Conservation (phyloP, 371 early-diverging fungal genomes). For the Lichtheimia hyalospora region DNA sequence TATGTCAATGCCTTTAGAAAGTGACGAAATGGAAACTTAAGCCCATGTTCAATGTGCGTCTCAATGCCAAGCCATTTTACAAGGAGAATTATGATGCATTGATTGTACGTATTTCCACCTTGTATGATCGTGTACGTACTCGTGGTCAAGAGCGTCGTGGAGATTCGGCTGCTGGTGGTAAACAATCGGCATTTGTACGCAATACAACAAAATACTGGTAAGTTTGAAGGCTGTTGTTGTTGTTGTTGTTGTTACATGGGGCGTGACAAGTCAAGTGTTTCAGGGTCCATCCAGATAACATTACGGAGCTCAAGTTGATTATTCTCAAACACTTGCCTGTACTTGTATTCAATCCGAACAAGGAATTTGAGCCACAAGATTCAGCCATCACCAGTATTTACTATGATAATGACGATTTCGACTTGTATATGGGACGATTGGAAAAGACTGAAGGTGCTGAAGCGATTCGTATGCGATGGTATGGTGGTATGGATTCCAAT, state of each 20-base stretch:
- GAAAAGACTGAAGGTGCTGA: constrained; percentile 95
- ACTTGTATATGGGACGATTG: constrained; percentile 92
- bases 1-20: constrained; percentile 50
- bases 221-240: constrained; percentile 1
- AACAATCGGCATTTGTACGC: constrained; percentile 75
- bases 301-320: constrained; percentile 92
- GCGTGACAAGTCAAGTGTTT: constrained; percentile 1
- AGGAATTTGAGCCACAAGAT: constrained; percentile 68
- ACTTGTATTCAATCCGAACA: constrained; percentile 89
- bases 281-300: constrained; percentile 97
- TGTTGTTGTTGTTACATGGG: too few relatives aligned
- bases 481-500: constrained; percentile 83
- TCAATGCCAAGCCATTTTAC: constrained; percentile 88
- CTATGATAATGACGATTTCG: constrained; percentile 94
- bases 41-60: constrained; percentile 85
- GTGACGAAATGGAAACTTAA: constrained; percentile 85
- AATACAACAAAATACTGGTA: constrained; percentile 96
- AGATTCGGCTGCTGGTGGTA: constrained; percentile 52
- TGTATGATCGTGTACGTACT: constrained; percentile 90
- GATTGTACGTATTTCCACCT: constrained; percentile 84
- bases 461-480: constrained; percentile 96
- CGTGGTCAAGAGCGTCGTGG: constrained; percentile 72
- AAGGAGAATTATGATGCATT: constrained; percentile 91
- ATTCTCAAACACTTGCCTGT: constrained; percentile 98
- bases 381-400: constrained; percentile 98